Conservation (phyloP, 2,329 filamentous ascomycete genomes). For the Beauveria rudraprayagi region DNA sequence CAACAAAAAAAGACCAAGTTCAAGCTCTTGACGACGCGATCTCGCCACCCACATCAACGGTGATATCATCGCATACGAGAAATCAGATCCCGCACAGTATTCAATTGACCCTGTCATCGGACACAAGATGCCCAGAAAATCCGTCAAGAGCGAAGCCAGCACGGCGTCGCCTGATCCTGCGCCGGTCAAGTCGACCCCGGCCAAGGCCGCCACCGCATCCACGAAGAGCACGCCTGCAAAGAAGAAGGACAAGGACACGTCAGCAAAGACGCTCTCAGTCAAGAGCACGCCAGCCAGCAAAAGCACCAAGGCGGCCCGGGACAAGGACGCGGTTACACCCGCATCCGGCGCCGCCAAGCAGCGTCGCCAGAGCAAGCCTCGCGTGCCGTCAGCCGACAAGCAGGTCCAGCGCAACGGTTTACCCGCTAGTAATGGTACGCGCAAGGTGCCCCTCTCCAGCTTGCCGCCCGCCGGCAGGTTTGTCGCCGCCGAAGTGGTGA, state of each 20-base stretch:
- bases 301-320: not conserved
- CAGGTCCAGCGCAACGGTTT: not conserved
- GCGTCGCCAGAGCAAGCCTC: constrained; percentile 9
- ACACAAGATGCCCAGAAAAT: constrained; percentile 5
- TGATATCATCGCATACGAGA: not conserved
- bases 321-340: constrained; percentile 7
- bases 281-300: constrained; percentile 1
- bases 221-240: constrained; percentile 2
- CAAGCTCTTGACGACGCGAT: not conserved
- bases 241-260: constrained; percentile 4
- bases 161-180: constrained; percentile 8
- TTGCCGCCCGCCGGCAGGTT: constrained; percentile 32
- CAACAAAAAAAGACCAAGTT: not conserved
- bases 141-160: constrained; percentile 8
- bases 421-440: not conserved
- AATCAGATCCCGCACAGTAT: too few relatives aligned
- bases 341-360: constrained; percentile 5
- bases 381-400: constrained; percentile 1
- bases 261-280: not conserved
- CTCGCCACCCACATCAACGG: not conserved
- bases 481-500: constrained; percentile 44
- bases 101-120: not conserved
- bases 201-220: not conserved
- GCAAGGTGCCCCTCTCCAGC: not conserved
- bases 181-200: not conserved